Evolutionary conservation across 73 alveolate species (phyloP).

Genomic region (Diophrys sp.): DNA sequence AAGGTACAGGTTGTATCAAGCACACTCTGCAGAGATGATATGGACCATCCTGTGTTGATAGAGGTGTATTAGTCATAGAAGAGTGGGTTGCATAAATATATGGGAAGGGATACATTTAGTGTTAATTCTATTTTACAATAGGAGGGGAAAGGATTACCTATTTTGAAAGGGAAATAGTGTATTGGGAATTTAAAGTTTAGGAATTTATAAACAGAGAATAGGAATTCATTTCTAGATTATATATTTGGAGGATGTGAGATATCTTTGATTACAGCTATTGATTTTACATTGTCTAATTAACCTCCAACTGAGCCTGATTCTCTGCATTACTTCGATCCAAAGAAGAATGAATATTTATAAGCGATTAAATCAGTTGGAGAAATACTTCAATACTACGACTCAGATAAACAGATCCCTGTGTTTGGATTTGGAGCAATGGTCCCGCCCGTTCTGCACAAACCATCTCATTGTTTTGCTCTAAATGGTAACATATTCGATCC

Average conservation of each 20-base stretch:
- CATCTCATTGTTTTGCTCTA: slow-evolving; percentile 70
- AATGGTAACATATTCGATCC: slow-evolving; percentile 60
- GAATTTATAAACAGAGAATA: background rate
- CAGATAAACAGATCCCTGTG: slow-evolving; percentile 75
- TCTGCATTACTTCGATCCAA: slow-evolving; percentile 55
- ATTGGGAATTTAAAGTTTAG: background rate
- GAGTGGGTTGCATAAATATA: slow-evolving; percentile 14
- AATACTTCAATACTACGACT: slow-evolving; percentile 69
- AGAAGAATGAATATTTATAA: slow-evolving; percentile 56
- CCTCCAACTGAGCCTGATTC: slow-evolving; percentile 62
- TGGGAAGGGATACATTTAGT: slow-evolving; percentile 6
- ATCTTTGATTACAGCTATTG: slow-evolving; percentile 82
- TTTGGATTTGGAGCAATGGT: slow-evolving; percentile 83
- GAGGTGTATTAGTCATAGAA: slow-evolving; percentile 23
- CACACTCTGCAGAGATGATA: slow-evolving; percentile 33
- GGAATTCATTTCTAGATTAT: slow-evolving; percentile 68
- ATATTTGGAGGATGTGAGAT: slow-evolving; percentile 91
- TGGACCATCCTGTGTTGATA: slow-evolving; percentile 10
- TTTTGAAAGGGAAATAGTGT: background rate
- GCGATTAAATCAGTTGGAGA: slow-evolving; percentile 80
- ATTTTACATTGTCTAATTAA: slow-evolving; percentile 91
- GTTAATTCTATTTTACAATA: background rate
- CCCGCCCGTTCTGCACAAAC: slow-evolving; percentile 13
- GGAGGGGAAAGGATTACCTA: background rate
- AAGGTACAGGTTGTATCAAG: too few species aligned